Conservation (phyloP, 768 basidiomycete species). For the Lactifluus pinguis region DNA sequence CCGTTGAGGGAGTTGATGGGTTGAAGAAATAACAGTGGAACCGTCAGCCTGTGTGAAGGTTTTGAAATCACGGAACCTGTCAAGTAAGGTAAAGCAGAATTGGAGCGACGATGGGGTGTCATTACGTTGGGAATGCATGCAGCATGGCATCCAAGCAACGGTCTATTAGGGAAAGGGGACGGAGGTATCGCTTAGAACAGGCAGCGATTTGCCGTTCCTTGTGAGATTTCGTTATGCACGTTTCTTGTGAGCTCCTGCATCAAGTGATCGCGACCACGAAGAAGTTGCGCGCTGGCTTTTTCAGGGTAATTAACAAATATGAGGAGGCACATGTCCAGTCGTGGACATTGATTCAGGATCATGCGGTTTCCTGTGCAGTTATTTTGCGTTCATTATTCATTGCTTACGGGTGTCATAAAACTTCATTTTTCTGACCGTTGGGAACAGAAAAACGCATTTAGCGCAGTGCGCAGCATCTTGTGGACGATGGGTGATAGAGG, state of each 20-base stretch:
- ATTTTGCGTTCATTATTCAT: background rate
- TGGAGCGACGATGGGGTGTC: constrained; percentile 3
- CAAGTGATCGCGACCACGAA: constrained; percentile 17
- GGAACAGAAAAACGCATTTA: background rate
- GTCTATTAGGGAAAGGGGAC: constrained; percentile 2
- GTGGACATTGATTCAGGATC: background rate
- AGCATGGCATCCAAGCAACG: constrained; percentile 5
- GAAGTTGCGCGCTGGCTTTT: constrained; percentile 11
- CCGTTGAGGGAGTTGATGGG: constrained; percentile 5
- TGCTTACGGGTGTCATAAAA: constrained; percentile 1
- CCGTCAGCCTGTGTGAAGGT: background rate
- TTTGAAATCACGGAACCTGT: constrained; percentile 9
- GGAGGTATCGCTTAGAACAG: constrained; percentile 6
- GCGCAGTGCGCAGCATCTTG: constrained; percentile 4
- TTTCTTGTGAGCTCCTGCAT: constrained; percentile 6
- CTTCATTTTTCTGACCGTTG: background rate
- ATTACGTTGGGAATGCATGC: constrained; percentile 8
- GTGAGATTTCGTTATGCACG: constrained; percentile 12
- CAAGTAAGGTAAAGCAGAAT: background rate
- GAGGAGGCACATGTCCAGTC: background rate
- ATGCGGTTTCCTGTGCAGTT: background rate
- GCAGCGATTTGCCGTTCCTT: constrained; percentile 10
- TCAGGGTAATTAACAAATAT: constrained; percentile 11
- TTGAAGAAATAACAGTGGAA: constrained; percentile 11
- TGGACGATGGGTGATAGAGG: constrained; percentile 1